These are phyloP conservation scores for Aspergillus bertholletiae DNA, from an alignment of 495 filamentous ascomycete genomes.

Conservation along the genomic window DNA sequence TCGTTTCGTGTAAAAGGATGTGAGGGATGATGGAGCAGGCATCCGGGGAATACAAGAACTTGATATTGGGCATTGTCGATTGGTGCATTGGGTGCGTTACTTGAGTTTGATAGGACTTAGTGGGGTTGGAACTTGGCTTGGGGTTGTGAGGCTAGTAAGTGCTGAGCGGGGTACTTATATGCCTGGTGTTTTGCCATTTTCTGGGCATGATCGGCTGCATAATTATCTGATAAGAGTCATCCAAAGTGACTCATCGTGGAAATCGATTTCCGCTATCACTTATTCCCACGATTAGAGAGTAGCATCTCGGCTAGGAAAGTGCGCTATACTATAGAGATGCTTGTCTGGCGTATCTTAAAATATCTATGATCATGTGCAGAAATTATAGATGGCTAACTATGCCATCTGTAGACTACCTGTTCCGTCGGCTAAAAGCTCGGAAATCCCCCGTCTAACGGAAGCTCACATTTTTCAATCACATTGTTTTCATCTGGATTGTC, in stretches of 20 bases:
- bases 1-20: not conserved
- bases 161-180: no score
- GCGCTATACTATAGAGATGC: no score
- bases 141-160: no score
- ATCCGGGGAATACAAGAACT: not conserved
- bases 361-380: not conserved
- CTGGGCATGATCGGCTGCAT: no score
- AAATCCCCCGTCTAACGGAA: constrained; percentile 7
- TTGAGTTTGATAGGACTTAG: not conserved
- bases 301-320: no score
- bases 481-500: constrained; percentile 3
- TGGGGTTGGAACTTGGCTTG: not conserved
- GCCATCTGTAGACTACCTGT: constrained; percentile 6
- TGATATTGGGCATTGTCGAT: not conserved
- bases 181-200: no score
- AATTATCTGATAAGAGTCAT: no score
- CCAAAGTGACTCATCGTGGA: no score
- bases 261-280: no score
- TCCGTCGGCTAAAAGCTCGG: constrained; percentile 7
- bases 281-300: no score
- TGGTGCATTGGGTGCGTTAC: not conserved
- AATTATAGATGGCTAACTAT: not conserved
- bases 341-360: no score
- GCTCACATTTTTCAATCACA: constrained; percentile 4
- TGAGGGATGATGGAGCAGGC: not conserved